These are phyloP conservation scores for Brassica nigra DNA, from an alignment of 345 rosid species.

Conservation along the genomic window DNA sequence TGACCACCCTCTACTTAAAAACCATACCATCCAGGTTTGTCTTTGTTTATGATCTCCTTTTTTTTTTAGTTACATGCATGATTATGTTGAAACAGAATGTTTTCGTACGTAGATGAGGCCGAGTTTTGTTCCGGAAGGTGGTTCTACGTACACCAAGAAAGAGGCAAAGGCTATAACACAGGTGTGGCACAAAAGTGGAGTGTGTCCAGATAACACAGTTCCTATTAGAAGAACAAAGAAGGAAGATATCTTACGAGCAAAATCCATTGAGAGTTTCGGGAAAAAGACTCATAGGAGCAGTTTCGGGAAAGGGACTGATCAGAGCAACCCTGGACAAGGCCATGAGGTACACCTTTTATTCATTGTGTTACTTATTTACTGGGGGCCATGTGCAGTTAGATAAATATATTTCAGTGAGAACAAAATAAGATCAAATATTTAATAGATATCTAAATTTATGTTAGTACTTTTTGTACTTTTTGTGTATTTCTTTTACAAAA, in stretches of 20 bases:
- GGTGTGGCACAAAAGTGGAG: neutral
- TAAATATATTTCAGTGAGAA: neutral
- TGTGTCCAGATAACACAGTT: slow-evolving; percentile 1
- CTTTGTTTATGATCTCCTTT: neutral
- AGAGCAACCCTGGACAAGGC: neutral
- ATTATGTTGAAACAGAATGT: neutral
- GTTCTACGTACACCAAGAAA: neutral
- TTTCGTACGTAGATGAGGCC: neutral
- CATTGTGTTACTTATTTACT: neutral
- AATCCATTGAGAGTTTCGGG: neutral
- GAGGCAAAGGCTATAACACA: neutral
- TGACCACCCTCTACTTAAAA: slow-evolving; percentile 42
- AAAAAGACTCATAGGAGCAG: neutral
- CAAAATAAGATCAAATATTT: neutral
- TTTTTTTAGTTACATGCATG: neutral
- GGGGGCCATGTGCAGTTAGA: neutral
- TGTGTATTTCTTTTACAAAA: too few relatives aligned
- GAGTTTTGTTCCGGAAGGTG: neutral
- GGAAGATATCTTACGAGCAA: neutral
- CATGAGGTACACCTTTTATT: neutral
- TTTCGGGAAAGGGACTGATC: slow-evolving; percentile 25
- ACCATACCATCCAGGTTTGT: slow-evolving; percentile 39
- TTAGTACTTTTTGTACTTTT: neutral
- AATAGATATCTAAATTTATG: neutral
- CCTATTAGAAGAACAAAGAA: neutral